Conservation (phyloP, 208 protist species). For the Trypanosoma conorhini region DNA sequence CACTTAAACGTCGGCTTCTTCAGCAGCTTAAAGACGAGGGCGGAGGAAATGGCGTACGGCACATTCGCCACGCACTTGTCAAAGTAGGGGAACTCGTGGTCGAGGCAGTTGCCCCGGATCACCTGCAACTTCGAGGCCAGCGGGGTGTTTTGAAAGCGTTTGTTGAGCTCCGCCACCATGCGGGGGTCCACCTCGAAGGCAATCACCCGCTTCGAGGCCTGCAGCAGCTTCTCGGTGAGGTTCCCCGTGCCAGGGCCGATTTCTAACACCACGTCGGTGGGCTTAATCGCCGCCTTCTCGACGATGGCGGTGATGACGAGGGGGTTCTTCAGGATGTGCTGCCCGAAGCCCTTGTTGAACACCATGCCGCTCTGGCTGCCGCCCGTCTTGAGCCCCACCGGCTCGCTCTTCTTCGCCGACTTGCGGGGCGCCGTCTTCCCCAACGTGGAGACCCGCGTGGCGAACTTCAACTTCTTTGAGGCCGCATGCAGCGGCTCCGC, state of each 20-base stretch:
- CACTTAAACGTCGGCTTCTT: slow-evolving; percentile 93
- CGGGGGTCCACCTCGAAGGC: slow-evolving; percentile 99
- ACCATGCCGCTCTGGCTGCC: slow-evolving; percentile 90
- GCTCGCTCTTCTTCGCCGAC: slow-evolving; percentile 38
- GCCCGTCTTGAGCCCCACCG: slow-evolving; percentile 58
- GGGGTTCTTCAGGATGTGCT: slow-evolving; percentile 99
- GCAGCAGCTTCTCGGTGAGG: slow-evolving; percentile 99
- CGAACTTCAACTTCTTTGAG: slow-evolving; percentile 74
- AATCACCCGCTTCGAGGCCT: slow-evolving; percentile 97
- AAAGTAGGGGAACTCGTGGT: slow-evolving; percentile 99
- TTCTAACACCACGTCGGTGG: slow-evolving; percentile 99
- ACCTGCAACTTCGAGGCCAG: slow-evolving; percentile 95
- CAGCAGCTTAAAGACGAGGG: slow-evolving; percentile 99
- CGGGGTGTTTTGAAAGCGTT: slow-evolving; percentile 96
- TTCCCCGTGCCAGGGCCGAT: slow-evolving; percentile 99
- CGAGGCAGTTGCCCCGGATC: slow-evolving; percentile 98
- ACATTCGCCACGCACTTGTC: slow-evolving; percentile 99
- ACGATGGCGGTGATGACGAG: slow-evolving; percentile 98
- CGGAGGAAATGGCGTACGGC: slow-evolving; percentile 99
- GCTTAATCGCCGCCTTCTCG: slow-evolving; percentile 96
- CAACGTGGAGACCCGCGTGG: slow-evolving; percentile 64
- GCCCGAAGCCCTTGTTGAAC: slow-evolving; percentile 97
- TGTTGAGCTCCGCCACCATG: slow-evolving; percentile 99
- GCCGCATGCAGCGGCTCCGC: slow-evolving; percentile 56
- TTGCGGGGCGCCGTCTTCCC: slow-evolving; percentile 63